phyloP scores from a whole-genome alignment of 2,329 filamentous ascomycete species.

The Aciculosporium take region DNA sequence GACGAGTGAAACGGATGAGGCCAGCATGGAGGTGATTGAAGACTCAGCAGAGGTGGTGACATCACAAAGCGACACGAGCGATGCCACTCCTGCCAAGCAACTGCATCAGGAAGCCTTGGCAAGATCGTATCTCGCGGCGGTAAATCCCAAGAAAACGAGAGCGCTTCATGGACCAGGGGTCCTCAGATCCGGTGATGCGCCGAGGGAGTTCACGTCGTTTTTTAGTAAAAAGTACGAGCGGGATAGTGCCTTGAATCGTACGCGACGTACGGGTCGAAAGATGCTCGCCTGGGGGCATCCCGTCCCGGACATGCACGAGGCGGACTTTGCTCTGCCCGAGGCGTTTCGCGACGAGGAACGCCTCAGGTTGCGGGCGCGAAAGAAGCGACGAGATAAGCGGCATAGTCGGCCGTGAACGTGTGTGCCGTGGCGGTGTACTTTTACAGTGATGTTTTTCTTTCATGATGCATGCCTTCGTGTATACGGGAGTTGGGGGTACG shows the following conservation, averaged over 20 bases:
- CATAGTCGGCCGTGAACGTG: constrained; percentile 30
- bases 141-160: constrained; percentile 19
- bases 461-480: background rate
- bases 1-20: constrained; percentile 7
- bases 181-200: constrained; percentile 23
- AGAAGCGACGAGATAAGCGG: constrained; percentile 45
- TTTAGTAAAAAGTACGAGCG: constrained; percentile 69
- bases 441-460: background rate
- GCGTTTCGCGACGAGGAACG: constrained; percentile 45
- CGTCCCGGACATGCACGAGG: constrained; percentile 56
- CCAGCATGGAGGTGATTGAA: constrained; percentile 21
- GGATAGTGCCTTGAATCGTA: constrained; percentile 60
- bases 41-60: constrained; percentile 9
- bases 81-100: constrained; percentile 45
- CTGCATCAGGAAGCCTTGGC: constrained; percentile 56
- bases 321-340: constrained; percentile 61
- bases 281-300: constrained; percentile 69
- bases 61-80: constrained; percentile 44
- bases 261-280: constrained; percentile 54
- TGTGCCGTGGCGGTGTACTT: background rate
- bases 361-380: constrained; percentile 44
- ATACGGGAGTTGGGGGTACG: background rate
- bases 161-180: constrained; percentile 13
- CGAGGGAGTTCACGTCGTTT: constrained; percentile 69
- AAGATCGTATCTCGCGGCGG: constrained; percentile 30